A percentile compares a stretch with the other conserved stretches of the same genome.
These are phyloP conservation scores for Fusarium annulatum DNA, from an alignment of 2,329 filamentous ascomycete species.

Conservation along the genomic window DNA sequence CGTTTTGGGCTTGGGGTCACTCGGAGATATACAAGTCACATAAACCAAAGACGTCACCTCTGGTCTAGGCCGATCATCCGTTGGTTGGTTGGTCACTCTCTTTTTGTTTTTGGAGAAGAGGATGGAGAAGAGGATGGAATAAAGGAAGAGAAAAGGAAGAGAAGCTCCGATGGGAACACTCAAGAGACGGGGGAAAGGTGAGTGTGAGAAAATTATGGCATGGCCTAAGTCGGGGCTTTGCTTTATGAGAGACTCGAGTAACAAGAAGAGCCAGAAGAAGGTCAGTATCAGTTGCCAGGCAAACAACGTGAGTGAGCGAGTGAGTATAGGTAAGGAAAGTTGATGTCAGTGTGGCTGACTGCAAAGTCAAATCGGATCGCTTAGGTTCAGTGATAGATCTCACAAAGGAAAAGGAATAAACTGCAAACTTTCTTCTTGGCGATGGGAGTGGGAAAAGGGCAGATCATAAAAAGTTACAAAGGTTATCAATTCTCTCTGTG, in stretches of 20 bases:
- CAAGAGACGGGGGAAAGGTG: not conserved
- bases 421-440: not conserved
- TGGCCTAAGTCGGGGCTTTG: slow-evolving; percentile 1
- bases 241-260: slow-evolving; percentile 11
- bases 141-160: not conserved
- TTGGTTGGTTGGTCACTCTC: slow-evolving; percentile 7
- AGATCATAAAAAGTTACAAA: slow-evolving; percentile 34
- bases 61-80: slow-evolving; percentile 33
- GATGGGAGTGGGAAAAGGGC: slow-evolving; percentile 12
- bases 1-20: slow-evolving; percentile 19
- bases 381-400: not conserved
- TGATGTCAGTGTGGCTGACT: slow-evolving; percentile 36
- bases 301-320: slow-evolving; percentile 1
- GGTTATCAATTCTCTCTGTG: not conserved
- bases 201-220: slow-evolving; percentile 4
- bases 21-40: slow-evolving; percentile 32
- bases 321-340: not conserved
- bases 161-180: slow-evolving; percentile 5
- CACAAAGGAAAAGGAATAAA: not conserved
- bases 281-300: slow-evolving; percentile 16
- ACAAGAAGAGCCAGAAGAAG: not conserved
- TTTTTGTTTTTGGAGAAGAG: not conserved
- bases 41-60: slow-evolving; percentile 38
- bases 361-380: slow-evolving; percentile 4
- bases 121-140: not conserved